Conservation (phyloP, 2,329 filamentous ascomycete species). For the Dothideomycetes sp. region DNA sequence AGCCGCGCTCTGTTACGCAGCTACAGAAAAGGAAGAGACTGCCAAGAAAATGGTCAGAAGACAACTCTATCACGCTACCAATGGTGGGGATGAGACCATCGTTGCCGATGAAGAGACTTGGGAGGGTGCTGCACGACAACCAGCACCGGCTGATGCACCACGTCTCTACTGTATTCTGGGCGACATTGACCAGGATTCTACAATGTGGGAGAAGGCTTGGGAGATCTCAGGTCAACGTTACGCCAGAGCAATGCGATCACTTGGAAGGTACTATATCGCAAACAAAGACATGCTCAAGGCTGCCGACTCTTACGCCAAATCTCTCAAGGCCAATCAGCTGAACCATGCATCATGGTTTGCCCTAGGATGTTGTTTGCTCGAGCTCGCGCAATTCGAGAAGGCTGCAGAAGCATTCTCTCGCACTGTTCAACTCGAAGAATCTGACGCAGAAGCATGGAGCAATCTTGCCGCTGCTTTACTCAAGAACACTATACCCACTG, state of each 20-base stretch:
- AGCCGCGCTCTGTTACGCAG: constrained; percentile 78
- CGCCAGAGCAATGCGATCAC: constrained; percentile 75
- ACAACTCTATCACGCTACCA: constrained; percentile 64
- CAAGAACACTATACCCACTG: constrained; percentile 16
- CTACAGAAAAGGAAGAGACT: constrained; percentile 72
- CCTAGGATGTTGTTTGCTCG: constrained; percentile 77
- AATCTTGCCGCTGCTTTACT: constrained; percentile 82
- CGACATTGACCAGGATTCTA: constrained; percentile 67
- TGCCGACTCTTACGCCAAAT: constrained; percentile 66
- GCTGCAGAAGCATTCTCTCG: constrained; percentile 77
- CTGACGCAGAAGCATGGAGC: constrained; percentile 87
- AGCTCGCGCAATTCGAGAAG: constrained; percentile 64
- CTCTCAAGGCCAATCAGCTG: constrained; percentile 68
- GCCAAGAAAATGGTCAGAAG: constrained; percentile 67
- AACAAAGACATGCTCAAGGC: constrained; percentile 59
- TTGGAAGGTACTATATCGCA: constrained; percentile 69
- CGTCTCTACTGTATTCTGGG: constrained; percentile 88
- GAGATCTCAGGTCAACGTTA: constrained; percentile 71
- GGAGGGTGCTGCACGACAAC: constrained; percentile 61
- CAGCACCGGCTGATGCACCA: constrained; percentile 71
- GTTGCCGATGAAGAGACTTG: constrained; percentile 35
- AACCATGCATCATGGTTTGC: constrained; percentile 83
- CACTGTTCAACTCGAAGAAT: constrained; percentile 75
- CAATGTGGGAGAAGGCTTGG: constrained; percentile 81
- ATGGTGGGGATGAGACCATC: constrained; percentile 28